Evolutionary conservation across 2,329 filamentous ascomycete species (phyloP).

Genomic region (Claviceps pusilla): DNA sequence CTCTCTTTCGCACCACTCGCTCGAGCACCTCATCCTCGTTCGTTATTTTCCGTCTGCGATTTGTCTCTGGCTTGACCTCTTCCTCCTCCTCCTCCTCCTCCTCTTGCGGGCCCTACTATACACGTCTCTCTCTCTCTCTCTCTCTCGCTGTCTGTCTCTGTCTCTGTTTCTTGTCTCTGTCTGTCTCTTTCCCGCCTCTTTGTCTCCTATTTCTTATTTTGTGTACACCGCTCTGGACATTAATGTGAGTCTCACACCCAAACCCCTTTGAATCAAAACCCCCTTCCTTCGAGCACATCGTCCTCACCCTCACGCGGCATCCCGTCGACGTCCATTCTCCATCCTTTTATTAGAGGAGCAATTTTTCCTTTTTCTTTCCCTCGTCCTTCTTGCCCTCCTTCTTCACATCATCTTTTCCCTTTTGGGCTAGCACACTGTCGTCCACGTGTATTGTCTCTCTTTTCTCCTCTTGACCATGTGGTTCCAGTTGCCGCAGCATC

Average conservation of each 20-base stretch:
- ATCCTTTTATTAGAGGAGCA: neutral
- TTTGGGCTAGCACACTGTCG: neutral
- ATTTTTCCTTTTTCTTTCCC: too few species aligned
- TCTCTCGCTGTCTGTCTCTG: neutral
- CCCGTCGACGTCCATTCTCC: neutral
- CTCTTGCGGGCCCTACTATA: neutral
- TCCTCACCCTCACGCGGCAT: constrained; percentile 2
- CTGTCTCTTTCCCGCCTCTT: neutral
- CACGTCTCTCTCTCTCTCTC: neutral
- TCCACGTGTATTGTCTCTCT: neutral
- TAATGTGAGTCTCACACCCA: constrained; percentile 19
- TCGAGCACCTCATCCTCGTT: neutral
- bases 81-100: neutral
- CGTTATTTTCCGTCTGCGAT: neutral
- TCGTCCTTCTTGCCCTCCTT: neutral
- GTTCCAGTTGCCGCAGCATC: neutral
- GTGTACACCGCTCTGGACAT: constrained; percentile 13
- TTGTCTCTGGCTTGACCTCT: neutral
- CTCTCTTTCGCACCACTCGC: constrained; percentile 1
- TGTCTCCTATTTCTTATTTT: neutral
- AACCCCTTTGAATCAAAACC: neutral
- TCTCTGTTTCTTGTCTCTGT: too few species aligned
- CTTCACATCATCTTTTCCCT: neutral
- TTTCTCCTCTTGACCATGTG: neutral
- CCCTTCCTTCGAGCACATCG: constrained; percentile 12